These are phyloP conservation scores for Fragosphaeria purpurea DNA, from an alignment of 2,329 filamentous ascomycete species.

Conservation along the genomic window DNA sequence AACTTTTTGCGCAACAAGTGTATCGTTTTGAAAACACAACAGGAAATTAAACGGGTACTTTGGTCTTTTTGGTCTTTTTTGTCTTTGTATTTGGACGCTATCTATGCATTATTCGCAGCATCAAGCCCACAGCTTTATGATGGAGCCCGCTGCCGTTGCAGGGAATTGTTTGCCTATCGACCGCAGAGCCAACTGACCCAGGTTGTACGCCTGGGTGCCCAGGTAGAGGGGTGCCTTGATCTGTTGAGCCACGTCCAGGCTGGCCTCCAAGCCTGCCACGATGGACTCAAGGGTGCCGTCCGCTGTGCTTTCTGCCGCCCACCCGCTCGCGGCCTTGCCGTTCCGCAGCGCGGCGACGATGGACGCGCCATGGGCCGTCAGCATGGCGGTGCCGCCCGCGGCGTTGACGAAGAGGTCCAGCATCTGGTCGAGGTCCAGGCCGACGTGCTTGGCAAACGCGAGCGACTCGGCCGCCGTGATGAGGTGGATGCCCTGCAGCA, in stretches of 20 bases:
- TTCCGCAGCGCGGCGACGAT: conserved; percentile 27
- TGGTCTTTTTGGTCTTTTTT: too few relatives aligned
- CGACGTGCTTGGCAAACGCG: conserved; percentile 29
- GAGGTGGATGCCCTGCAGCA: conserved; percentile 34
- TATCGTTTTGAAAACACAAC: too few relatives aligned
- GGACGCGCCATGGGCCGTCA: conserved; percentile 26
- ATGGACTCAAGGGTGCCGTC: conserved; percentile 15
- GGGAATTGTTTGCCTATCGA: conserved; percentile 4
- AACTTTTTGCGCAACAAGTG: too few relatives aligned
- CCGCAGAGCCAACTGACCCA: conserved; percentile 23
- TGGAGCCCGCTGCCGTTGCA: conserved; percentile 13
- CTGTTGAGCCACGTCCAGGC: conserved; percentile 31
- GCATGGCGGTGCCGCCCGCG: conserved; percentile 31
- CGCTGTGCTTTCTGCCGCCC: conserved; percentile 7
- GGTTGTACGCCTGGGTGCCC: conserved; percentile 28
- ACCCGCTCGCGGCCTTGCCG: conserved; percentile 15
- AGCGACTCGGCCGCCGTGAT: conserved; percentile 33
- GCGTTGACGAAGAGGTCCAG: conserved; percentile 35
- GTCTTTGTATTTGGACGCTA: neutral
- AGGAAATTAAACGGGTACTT: too few relatives aligned
- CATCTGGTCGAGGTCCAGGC: conserved; percentile 34
- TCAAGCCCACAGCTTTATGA: conserved; percentile 18
- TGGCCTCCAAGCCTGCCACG: conserved; percentile 24
- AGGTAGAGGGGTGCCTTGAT: conserved; percentile 31
- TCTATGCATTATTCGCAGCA: neutral